phyloP scores from a whole-genome alignment of 495 filamentous ascomycete species.

The Endocarpon pusillum region DNA sequence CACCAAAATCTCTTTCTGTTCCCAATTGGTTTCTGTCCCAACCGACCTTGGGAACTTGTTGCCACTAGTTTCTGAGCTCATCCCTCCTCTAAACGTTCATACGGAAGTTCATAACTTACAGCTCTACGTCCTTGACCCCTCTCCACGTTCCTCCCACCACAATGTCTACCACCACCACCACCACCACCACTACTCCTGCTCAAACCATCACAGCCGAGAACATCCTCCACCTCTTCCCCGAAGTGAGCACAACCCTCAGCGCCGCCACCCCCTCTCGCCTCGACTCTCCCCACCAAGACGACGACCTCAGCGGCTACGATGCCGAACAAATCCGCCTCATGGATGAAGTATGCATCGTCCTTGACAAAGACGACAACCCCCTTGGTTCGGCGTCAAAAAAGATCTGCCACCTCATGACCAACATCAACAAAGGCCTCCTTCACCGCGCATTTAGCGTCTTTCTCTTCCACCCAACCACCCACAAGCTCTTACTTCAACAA shows the following conservation, averaged over 20 bases:
- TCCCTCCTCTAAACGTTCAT: no score
- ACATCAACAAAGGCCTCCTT: conserved; percentile 86
- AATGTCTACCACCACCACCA: conserved; percentile 19
- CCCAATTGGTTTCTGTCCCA: no score
- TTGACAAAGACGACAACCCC: conserved; percentile 79
- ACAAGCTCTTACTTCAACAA: conserved; percentile 84
- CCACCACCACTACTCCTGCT: conserved; percentile 23
- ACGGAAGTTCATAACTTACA: no score
- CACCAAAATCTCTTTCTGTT: no score
- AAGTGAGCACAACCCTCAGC: conserved; percentile 77
- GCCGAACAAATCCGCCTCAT: conserved; percentile 94
- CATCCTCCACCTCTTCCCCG: conserved; percentile 78
- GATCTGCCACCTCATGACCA: conserved; percentile 94
- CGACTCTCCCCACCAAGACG: conserved; percentile 18
- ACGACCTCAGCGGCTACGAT: conserved; percentile 61
- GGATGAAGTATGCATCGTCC: conserved; percentile 98
- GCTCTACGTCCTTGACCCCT: neutral
- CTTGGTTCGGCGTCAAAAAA: conserved; percentile 99
- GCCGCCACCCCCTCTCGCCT: conserved; percentile 30
- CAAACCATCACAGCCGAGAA: conserved; percentile 61
- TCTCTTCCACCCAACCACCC: conserved; percentile 67
- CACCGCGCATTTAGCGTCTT: conserved; percentile 97
- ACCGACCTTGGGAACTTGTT: no score
- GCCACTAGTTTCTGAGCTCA: no score
- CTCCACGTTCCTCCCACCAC: conserved; percentile 6